Evolutionary conservation across 768 basidiomycete genomes (phyloP), one percentile per base, ranked within the genome.

Genomic region (Trichaptum fuscoviolaceum): DNA sequence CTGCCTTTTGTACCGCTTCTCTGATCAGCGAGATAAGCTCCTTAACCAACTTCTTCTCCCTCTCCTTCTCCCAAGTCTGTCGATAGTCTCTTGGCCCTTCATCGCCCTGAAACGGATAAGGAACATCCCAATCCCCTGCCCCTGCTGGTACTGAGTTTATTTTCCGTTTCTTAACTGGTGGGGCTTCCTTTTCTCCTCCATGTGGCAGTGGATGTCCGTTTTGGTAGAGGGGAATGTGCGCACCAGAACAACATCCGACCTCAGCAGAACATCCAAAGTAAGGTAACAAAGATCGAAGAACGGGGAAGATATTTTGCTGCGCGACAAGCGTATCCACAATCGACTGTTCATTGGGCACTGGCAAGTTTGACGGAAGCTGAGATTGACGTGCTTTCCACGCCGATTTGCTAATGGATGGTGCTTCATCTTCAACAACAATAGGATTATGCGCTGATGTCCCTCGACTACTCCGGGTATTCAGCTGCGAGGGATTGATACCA

Each of bases 111-210:
- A 93, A 93, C 7, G 92, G 92, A 73, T 87, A 93, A 0, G 92
- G 92, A 0, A 93, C 84, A 70, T 92, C 90, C 92, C 92, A 93
- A 71, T 92, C 90, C 1, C 75, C 81, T 1, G 92, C 92, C 12
- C 92, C 92, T 24, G 92, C 92, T 35, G 92, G 92, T 17, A 93
- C 90, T 9, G 79, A 77, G 66, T 80, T 81, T 17, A 92, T 77
- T 70, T 84, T 90, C 30, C 90, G 83, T 67, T 84, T 86, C 76
- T 91, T 92, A 23, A 70, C 61, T 7, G 80, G 71, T 8, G 80
- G 73, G 8, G 67, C 68, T 34, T 60, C 69, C n/a, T 73, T 25
- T 61, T 65, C 9, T 62, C 27, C 23, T 57, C 64, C 9, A 59
- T 71, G 68, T 60, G 64, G 24, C n/a, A n/a, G n/a, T 30, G 63